Conservation (phyloP, 208 protist species). For the Leishmania tropica region DNA sequence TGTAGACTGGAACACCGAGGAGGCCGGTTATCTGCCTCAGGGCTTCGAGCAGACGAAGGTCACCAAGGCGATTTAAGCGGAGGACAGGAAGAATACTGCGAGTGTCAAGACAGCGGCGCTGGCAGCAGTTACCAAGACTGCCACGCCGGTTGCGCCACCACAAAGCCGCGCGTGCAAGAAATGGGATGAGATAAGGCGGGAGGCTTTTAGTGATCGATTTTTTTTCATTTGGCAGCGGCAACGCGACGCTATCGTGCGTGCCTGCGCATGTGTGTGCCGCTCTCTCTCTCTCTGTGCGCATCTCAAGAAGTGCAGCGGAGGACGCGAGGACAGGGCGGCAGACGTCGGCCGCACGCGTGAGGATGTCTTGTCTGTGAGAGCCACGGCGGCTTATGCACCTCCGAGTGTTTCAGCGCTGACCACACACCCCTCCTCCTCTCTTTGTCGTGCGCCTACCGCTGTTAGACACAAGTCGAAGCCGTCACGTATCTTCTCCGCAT, state of each 20-base stretch:
- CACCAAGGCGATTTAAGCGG: slow-evolving; percentile 52
- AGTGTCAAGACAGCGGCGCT: not conserved
- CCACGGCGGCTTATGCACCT: not conserved
- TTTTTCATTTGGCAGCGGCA: not conserved
- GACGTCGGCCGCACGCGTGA: not conserved
- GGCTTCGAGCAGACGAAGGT: slow-evolving; percentile 77
- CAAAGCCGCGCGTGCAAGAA: not conserved
- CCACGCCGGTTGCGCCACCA: not conserved
- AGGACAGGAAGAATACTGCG: not conserved
- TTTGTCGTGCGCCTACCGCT: not conserved
- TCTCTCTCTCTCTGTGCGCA: not conserved
- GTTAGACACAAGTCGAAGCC: not conserved
- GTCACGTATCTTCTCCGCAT: not conserved
- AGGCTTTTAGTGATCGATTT: not conserved
- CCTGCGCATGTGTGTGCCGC: not conserved
- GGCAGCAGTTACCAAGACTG: not conserved
- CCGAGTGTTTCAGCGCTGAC: not conserved
- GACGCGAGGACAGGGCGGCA: not conserved
- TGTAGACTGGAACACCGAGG: slow-evolving; percentile 91
- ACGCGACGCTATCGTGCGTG: not conserved
- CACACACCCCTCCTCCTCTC: not conserved
- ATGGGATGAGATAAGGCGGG: not conserved
- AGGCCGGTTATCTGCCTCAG: slow-evolving; percentile 77
- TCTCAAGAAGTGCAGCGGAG: not conserved
- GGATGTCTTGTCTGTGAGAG: not conserved